These are phyloP conservation scores for Lipomyces yarrowii DNA, from an alignment of 1,139 yeast genomes.

Conservation along the genomic window DNA sequence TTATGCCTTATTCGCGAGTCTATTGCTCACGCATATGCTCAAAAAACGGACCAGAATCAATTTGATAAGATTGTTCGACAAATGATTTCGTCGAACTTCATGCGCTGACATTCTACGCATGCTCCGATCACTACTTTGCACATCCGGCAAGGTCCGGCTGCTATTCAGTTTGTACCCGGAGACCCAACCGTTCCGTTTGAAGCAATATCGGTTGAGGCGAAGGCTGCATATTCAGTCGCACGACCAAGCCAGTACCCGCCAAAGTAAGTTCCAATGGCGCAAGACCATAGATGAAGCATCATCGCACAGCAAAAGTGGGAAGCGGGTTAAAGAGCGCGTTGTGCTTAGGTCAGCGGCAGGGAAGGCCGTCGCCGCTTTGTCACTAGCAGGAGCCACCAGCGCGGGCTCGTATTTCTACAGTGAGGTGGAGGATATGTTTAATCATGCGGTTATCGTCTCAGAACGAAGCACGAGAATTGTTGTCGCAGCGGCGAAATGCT, in stretches of 20 bases:
- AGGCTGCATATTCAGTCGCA: not conserved
- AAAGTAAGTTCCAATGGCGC: not conserved
- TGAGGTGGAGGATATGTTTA: constrained; percentile 20
- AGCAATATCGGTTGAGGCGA: not conserved
- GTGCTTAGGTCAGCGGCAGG: constrained; percentile 2
- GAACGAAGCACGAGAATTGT: constrained; percentile 29
- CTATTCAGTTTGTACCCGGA: not conserved
- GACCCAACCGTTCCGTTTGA: not conserved
- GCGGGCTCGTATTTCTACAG: constrained; percentile 23
- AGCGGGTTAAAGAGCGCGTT: not conserved
- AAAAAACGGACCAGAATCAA: too few species aligned
- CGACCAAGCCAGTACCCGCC: not conserved
- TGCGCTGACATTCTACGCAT: not conserved
- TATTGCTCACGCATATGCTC: too few species aligned
- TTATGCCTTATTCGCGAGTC: not conserved
- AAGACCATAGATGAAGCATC: not conserved
- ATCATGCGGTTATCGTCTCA: constrained; percentile 15
- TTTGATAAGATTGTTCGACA: too few species aligned
- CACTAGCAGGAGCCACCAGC: constrained; percentile 19
- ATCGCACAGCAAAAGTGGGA: not conserved
- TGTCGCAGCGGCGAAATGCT: constrained; percentile 28
- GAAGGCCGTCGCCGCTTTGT: not conserved
- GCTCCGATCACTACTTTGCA: not conserved
- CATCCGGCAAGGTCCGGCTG: not conserved
- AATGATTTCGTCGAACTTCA: not conserved